Conservation (phyloP, 225 moss, liverwort and hornwort species). For the Bryum argenteum region DNA sequence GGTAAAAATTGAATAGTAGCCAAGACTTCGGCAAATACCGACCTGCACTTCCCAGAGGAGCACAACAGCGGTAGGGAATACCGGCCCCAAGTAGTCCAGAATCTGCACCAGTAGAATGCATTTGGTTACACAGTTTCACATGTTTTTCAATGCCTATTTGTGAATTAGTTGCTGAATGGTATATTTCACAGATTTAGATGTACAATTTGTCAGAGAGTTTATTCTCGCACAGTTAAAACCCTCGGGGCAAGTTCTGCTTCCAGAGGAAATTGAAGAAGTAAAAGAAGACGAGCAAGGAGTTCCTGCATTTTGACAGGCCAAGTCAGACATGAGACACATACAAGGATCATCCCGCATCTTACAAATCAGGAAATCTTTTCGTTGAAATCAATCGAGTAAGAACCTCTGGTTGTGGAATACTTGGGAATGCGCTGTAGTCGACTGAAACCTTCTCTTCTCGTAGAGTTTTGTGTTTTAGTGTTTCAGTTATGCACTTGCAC, state of each 20-base stretch:
- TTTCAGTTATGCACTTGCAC: slow-evolving; percentile 45
- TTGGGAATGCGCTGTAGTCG: slow-evolving; percentile 37
- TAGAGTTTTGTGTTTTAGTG: slow-evolving; percentile 37
- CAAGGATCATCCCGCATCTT: not conserved
- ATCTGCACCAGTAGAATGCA: slow-evolving; percentile 60
- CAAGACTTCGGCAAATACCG: slow-evolving; percentile 27
- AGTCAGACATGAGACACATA: slow-evolving; percentile 19
- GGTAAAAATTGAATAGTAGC: not conserved
- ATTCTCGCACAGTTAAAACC: slow-evolving; percentile 42
- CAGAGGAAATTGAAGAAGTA: slow-evolving; percentile 49
- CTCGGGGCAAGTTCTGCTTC: slow-evolving; percentile 35
- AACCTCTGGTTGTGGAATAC: slow-evolving; percentile 54
- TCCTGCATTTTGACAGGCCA: slow-evolving; percentile 42
- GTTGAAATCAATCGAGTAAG: not conserved
- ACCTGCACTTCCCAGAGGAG: slow-evolving; percentile 98
- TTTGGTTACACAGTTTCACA: slow-evolving; percentile 13
- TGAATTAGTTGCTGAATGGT: slow-evolving; percentile 1
- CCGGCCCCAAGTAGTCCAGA: slow-evolving; percentile 76
- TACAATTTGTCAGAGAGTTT: slow-evolving; percentile 13
- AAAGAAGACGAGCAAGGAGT: slow-evolving; percentile 47
- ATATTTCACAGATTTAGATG: not conserved
- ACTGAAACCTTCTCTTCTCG: slow-evolving; percentile 44
- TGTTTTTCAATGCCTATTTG: not conserved
- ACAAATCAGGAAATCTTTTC: not conserved
- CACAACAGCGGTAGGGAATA: slow-evolving; percentile 78